Evolutionary conservation across 2,329 filamentous ascomycete genomes (phyloP).

Genomic region (Trematosphaeria pertusa): DNA sequence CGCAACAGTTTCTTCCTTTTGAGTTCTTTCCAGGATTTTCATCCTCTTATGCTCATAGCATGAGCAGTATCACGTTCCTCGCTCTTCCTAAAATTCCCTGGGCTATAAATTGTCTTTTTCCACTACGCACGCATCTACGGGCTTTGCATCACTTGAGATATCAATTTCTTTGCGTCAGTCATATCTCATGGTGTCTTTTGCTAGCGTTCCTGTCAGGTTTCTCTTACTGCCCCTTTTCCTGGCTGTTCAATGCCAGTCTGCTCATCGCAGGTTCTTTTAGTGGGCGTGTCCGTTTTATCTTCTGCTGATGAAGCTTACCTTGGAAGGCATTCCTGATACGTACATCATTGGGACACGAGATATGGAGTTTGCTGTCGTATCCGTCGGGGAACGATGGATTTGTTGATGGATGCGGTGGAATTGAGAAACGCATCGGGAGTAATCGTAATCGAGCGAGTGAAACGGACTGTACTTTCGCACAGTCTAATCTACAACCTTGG

Average conservation of each 20-base stretch:
- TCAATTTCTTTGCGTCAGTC: constrained; percentile 17
- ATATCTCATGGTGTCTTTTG: constrained; percentile 5
- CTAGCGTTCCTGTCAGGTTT: constrained; percentile 9
- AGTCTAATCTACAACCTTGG: neutral
- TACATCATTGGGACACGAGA: constrained; percentile 16
- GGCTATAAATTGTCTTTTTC: constrained; percentile 29
- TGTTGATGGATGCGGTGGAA: neutral
- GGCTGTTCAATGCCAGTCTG: constrained; percentile 2
- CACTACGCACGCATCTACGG: constrained; percentile 10
- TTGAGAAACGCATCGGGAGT: neutral
- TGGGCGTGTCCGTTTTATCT: neutral
- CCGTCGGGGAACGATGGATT: neutral
- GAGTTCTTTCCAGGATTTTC: too few species aligned
- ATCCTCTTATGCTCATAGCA: neutral
- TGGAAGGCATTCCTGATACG: constrained; percentile 2
- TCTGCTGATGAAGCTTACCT: neutral
- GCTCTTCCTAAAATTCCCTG: constrained; percentile 13
- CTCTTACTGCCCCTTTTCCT: constrained; percentile 3
- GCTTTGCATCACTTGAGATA: constrained; percentile 13
- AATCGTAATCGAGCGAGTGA: constrained; percentile 6
- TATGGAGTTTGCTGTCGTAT: constrained; percentile 1
- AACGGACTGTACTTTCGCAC: too few species aligned
- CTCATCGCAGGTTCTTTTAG: constrained; percentile 21
- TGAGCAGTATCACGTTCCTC: neutral
- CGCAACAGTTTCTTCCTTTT: neutral